Conservation (phyloP, 148 eudicot genomes). For the Oxyria digyna region DNA sequence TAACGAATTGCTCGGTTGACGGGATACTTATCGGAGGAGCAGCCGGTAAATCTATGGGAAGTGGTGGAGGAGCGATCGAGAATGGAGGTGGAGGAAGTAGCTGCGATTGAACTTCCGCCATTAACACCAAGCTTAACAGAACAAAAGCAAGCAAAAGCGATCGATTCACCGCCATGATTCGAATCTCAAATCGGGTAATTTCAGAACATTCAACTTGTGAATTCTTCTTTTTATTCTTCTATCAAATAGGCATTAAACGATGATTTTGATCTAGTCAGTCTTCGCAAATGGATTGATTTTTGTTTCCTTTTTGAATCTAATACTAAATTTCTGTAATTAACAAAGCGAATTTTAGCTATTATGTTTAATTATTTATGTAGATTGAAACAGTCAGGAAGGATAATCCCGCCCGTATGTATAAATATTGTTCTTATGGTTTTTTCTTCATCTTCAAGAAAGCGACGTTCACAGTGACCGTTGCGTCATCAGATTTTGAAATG, state of each 20-base stretch:
- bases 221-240: neutral
- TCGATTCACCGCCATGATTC: neutral
- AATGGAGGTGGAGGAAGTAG: neutral
- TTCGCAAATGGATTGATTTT: neutral
- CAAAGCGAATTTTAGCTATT: neutral
- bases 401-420: neutral
- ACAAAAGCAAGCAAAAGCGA: neutral
- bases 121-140: neutral
- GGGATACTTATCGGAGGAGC: neutral
- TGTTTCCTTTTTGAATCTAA: neutral
- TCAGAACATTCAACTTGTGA: neutral
- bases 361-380: neutral
- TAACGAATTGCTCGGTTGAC: neutral
- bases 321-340: neutral
- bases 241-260: no score
- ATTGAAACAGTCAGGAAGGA: constrained; percentile 1
- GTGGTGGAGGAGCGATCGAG: neutral
- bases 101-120: neutral
- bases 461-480: neutral
- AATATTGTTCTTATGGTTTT: neutral
- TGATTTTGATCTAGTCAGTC: neutral
- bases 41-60: neutral
- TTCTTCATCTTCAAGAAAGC: neutral
- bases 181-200: neutral
- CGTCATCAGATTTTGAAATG: neutral